Evolutionary conservation across 768 basidiomycete genomes (phyloP), one percentile per base, ranked within the genome.

Genomic region (Tricholoma bakamatsutake): DNA sequence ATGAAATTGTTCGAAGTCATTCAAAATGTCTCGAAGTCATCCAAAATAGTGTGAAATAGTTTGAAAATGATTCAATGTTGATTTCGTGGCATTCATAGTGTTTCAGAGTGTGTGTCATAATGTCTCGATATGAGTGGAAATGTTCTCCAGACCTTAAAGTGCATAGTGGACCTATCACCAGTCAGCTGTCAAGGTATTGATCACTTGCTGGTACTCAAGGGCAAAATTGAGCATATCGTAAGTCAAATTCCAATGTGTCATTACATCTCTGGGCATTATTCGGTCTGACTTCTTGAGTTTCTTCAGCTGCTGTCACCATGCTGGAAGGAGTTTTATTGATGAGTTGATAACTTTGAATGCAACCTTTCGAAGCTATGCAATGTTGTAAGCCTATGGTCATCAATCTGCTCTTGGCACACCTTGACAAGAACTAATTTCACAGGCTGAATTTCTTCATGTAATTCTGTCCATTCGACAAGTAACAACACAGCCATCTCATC

Each of bases 201-300:
- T 18, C 4, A 13, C 49, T 11, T 34, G 10, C 28, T 12, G 13
- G 30, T 50, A 50, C 30, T 50, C 27, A 31, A 50, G 17, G 8
- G 30, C 27, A 35, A 50, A 50, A 13, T 9, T 35, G 18, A 50
- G 27, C 49, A 50, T 50, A 17, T 50, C n/a, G 11, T 50, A 48
- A 24, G 21, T 24, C 3, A 3, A 24, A 24, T 24, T 24, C 21
- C 21, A 24, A 24, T 3, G 3, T 24, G 50, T 71, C 10, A 46
- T 47, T 1, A 73, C 68, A 54, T 75, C 67, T 2, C 64, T 59
- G 9, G 68, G 69, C 46, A 69, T 61, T 5, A 64, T 54, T 7
- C 55, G 11, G 2, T 11, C 24, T 5, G 35, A 40, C 8, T 65
- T 34, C 0, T 57, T 56, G n/a, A 18, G 28, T 15, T 59, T 53